phyloP scores from a whole-genome alignment of 108 stramenopile genomes.

The Hondaea fermentalgiana region DNA sequence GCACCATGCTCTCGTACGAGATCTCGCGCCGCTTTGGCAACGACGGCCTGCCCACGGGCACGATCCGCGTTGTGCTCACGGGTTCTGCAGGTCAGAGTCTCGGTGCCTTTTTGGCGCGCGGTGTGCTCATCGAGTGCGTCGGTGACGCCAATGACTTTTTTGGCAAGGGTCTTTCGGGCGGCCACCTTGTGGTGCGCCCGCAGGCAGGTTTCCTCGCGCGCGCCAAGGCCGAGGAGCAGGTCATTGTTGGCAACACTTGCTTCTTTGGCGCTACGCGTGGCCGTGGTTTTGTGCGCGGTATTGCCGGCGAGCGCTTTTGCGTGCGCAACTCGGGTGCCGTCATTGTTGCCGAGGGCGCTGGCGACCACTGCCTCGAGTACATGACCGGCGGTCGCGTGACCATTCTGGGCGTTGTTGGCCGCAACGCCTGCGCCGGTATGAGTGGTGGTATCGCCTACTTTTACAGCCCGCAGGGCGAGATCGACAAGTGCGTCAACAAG shows the following conservation, averaged over 20 bases:
- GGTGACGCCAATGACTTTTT: slow-evolving; percentile 96
- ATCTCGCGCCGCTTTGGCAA: slow-evolving; percentile 78
- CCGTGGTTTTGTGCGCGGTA: slow-evolving; percentile 89
- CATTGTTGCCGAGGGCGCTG: slow-evolving; percentile 90
- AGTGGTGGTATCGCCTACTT: slow-evolving; percentile 91
- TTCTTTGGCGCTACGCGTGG: slow-evolving; percentile 88
- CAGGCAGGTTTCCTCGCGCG: slow-evolving; percentile 18
- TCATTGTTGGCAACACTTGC: slow-evolving; percentile 87
- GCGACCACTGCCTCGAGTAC: slow-evolving; percentile 97
- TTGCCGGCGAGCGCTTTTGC: slow-evolving; percentile 92
- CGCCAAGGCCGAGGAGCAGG: slow-evolving; percentile 61
- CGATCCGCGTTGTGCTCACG: slow-evolving; percentile 77
- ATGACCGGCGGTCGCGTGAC: slow-evolving; percentile 93
- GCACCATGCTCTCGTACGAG: slow-evolving; percentile 83
- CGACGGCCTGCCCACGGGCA: slow-evolving; percentile 83
- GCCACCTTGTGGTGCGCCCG: slow-evolving; percentile 84
- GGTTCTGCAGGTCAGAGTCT: slow-evolving; percentile 87
- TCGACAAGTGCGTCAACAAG: not conserved
- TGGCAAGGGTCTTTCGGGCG: slow-evolving; percentile 94
- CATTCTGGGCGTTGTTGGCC: slow-evolving; percentile 80
- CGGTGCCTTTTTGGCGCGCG: slow-evolving; percentile 83
- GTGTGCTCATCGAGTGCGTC: slow-evolving; percentile 78
- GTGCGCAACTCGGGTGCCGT: slow-evolving; percentile 95
- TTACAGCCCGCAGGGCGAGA: not conserved
- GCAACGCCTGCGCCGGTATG: slow-evolving; percentile 98